phyloP scores from a whole-genome alignment of 805 yeast genomes.

The Saccharomycopsis fibuligera region DNA sequence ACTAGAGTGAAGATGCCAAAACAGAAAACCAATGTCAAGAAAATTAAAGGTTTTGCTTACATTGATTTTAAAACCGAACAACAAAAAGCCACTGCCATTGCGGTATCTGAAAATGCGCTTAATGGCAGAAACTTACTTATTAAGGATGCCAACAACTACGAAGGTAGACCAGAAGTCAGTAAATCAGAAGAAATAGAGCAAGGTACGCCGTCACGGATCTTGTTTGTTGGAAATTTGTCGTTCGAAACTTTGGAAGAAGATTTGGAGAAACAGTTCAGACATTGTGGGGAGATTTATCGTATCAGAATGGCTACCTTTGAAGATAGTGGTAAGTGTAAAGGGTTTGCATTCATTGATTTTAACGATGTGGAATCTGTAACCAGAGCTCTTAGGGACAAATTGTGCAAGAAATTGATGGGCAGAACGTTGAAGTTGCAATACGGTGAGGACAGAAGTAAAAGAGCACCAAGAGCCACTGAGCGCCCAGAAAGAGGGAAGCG shows the following conservation, averaged over 20 bases:
- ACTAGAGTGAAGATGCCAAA: constrained; percentile 77
- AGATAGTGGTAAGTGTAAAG: constrained; percentile 94
- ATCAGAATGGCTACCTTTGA: constrained; percentile 98
- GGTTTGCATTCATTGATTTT: constrained; percentile 90
- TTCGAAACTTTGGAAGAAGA: constrained; percentile 84
- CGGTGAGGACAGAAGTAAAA: constrained; percentile 90
- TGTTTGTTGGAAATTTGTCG: constrained; percentile 89
- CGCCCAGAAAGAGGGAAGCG: constrained; percentile 4
- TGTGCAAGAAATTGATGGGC: constrained; percentile 59
- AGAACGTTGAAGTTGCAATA: constrained; percentile 80
- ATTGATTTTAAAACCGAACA: constrained; percentile 63
- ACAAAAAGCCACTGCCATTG: constrained; percentile 57
- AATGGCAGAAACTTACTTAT: constrained; percentile 85
- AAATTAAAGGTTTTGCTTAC: constrained; percentile 81
- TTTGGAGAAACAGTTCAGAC: constrained; percentile 76
- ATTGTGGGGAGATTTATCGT: constrained; percentile 79
- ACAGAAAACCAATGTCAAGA: constrained; percentile 47
- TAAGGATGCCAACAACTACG: constrained; percentile 72
- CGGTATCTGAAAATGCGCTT: constrained; percentile 62
- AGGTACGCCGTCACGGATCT: constrained; percentile 63
- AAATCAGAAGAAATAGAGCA: constrained; percentile 14
- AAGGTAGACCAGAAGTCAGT: constrained; percentile 64
- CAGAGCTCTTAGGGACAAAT: constrained; percentile 67
- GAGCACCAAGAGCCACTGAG: constrained; percentile 37
- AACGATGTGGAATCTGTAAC: constrained; percentile 76